Evolutionary conservation across 306 rosid genomes (phyloP), one percentile per base, ranked within the genome.

Genomic region (Prunus davidiana): DNA sequence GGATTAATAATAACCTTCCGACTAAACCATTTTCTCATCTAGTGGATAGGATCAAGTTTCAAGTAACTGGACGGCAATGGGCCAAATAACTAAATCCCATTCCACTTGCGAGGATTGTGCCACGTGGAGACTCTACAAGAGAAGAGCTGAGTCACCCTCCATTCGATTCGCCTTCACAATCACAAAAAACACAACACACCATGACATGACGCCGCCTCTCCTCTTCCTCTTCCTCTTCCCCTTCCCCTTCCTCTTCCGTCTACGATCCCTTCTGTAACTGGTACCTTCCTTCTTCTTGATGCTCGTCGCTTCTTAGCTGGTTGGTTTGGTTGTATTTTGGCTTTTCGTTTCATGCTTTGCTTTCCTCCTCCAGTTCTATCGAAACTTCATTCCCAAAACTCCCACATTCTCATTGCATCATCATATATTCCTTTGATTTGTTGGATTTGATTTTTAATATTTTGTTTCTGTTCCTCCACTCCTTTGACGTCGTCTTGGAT

Each of bases 141-240:
- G 9, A 3, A 6, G 25, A 20, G 76, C 54, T 13, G 66, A 56
- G 66, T 72, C 76, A 73, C 50, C 22, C 14, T 5, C 77, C 46
- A 7, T 32, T 64, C 25, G 2, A 64, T 32, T 32, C 45, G 24
- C 8, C 67, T 30, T 62, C 65, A 49, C 58, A 28, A 10, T 30
- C 60, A 25, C 74, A 69, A 25, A 24, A 32, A 4, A 62, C 41
- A 2, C 43, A 2, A 14, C 56, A 16, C 65, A 58, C 46, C 77
- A 7, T 38, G 9, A 38, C 77, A 62, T 49, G 58, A 28, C 77
- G 68, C 77, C 58, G 73, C 73, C 73, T 49, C 73, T 25, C 24
- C 57, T 25, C 34, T 51, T 34, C 24, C 19, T 12, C 24, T 28
- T 12, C 64, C 32, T 2, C 64, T 12, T 57, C 41, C 30, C 30